A percentile compares a stretch with the other conserved stretches of the same genome.
phyloP scores from a whole-genome alignment of 345 rosid genomes.

The Eucalyptus brandiana region DNA sequence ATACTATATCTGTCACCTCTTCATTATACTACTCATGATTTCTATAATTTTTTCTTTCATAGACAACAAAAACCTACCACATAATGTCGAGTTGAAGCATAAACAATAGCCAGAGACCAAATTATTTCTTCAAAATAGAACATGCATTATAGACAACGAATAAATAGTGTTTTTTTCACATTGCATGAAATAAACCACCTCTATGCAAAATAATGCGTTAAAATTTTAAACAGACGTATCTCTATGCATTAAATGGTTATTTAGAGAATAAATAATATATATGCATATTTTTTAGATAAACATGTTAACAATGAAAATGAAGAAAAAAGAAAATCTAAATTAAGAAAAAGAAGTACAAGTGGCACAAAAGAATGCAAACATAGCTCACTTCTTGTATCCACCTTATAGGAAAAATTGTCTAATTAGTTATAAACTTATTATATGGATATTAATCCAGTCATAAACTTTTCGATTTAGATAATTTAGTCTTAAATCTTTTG shows the following conservation, averaged over 20 bases:
- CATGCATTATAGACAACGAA: not conserved
- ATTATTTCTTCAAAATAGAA: not conserved
- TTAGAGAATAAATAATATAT: too few species aligned
- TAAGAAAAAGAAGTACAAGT: not conserved
- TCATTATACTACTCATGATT: not conserved
- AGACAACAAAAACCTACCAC: not conserved
- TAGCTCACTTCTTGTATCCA: not conserved
- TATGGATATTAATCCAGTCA: accelerated
- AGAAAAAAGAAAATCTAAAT: not conserved
- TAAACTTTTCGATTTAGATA: accelerated
- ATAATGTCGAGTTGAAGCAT: not conserved
- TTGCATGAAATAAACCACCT: too few species aligned
- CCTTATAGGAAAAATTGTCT: not conserved
- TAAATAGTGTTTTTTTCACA: too few species aligned
- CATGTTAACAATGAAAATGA: not conserved
- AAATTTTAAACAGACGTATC: not conserved
- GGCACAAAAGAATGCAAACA: not conserved
- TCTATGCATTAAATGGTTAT: not conserved
- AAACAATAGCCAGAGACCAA: not conserved
- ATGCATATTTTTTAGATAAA: not conserved
- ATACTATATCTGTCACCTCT: not conserved
- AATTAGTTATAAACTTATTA: too few species aligned
- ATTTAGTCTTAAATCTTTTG: too few species aligned
- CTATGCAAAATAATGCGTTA: not conserved
- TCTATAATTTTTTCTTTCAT: not conserved